Evolutionary conservation across 1,139 yeast species (phyloP), one percentile per base, ranked within the genome.

Genomic region (Hansenula sp.): DNA sequence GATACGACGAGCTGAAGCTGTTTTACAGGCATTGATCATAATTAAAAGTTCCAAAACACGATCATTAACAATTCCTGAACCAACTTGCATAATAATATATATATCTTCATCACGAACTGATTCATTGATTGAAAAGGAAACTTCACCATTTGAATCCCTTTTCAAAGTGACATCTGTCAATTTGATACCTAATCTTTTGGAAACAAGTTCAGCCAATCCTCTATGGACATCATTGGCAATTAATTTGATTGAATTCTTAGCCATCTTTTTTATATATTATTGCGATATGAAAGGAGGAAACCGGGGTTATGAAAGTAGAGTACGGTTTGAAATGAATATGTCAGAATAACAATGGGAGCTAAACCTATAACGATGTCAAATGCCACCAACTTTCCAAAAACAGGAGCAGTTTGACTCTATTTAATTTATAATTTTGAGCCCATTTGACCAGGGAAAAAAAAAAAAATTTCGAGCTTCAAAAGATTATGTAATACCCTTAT

Each of bases 71-170:
- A 79, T 81, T 24, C 96, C 98, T 38, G 94, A 85, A 19, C 97
- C 97, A 38, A 91, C 88, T 67, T 93, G 98, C 55, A 77, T 75
- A 48, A 93, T 77, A 53, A 93, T 87, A 65, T 84, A 93, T 36
- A 93, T 83, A 63, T 93, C 99, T 65, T 93, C 98, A 63, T 93
- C 99, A 68, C 99, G 81, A 36, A 93, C 96, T 27, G 96, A 86
- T 66, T 93, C 98, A 27, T 95, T 95, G 54, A 93, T 88, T 40
- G 96, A 82, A 45, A 93, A 91, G 13, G 94, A 85, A 13, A 95
- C 93, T 66, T 93, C 99, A 42, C 88, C 86, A 52, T 84, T 82
- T 31, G 89, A 80, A 51, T 82, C 91, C 45, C 88, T 71, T 57
- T 82, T 82, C 56, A 84, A 64, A 55, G 81, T 84, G 45, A 83